Percentiles rank a stretch among this genome's conserved stretches.
phyloP scores from a whole-genome alignment of 352 stramenopile genomes.

The Globisporangium middletonii region DNA sequence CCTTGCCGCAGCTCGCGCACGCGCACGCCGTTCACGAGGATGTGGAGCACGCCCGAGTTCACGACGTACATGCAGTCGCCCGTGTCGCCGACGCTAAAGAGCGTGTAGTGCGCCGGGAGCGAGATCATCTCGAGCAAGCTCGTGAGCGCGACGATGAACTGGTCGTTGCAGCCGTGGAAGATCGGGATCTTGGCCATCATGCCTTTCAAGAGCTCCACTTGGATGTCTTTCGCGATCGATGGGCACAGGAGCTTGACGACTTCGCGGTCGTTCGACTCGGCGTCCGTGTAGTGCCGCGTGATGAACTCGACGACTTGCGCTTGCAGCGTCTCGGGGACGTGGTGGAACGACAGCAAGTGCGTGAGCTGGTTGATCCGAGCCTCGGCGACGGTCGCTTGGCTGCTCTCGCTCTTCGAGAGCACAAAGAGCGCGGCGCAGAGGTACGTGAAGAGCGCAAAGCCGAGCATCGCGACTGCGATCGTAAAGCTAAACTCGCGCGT shows the following conservation, averaged over 20 bases:
- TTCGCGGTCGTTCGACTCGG: conserved; percentile 60
- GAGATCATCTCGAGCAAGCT: conserved; percentile 61
- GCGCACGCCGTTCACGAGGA: conserved; percentile 45
- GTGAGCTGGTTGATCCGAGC: conserved; percentile 61
- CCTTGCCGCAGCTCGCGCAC: conserved; percentile 68
- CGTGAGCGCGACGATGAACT: conserved; percentile 62
- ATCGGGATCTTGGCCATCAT: conserved; percentile 55
- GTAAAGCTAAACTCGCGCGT: conserved; percentile 40
- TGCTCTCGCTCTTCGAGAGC: conserved; percentile 62
- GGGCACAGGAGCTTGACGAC: conserved; percentile 60
- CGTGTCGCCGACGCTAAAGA: conserved; percentile 48
- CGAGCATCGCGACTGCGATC: conserved; percentile 34
- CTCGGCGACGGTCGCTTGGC: conserved; percentile 29
- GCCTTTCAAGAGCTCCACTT: conserved; percentile 56
- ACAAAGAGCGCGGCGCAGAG: conserved; percentile 62
- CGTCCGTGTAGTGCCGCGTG: conserved; percentile 60
- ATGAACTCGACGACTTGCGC: conserved; percentile 50
- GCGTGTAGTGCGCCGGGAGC: conserved; percentile 40
- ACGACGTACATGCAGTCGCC: conserved; percentile 76
- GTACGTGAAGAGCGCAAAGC: conserved; percentile 57
- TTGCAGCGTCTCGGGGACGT: conserved; percentile 44
- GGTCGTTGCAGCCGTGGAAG: conserved; percentile 51
- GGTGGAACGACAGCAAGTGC: conserved; percentile 60
- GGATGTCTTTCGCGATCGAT: conserved; percentile 70
- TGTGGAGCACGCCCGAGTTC: conserved; percentile 55